These are phyloP conservation scores for Microthyrium microscopicum DNA, from an alignment of 2,329 filamentous ascomycete genomes.

Conservation along the genomic window DNA sequence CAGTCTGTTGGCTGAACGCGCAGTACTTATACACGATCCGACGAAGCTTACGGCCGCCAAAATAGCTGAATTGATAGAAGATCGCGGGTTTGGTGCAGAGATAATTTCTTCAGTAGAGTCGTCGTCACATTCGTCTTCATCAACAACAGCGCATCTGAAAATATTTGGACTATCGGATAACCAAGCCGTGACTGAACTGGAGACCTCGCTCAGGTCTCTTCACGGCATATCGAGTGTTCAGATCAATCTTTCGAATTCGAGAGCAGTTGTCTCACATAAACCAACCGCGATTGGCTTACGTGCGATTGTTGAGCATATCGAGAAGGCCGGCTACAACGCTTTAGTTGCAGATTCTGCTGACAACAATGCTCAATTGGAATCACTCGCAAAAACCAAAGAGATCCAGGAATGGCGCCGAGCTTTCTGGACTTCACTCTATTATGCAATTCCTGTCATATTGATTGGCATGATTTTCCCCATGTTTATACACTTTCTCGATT, in stretches of 20 bases:
- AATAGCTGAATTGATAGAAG: slow-evolving; percentile 72
- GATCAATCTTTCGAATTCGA: slow-evolving; percentile 56
- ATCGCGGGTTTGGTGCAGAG: slow-evolving; percentile 72
- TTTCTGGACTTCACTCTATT: slow-evolving; percentile 59
- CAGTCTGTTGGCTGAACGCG: slow-evolving; percentile 80
- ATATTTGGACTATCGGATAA: slow-evolving; percentile 65
- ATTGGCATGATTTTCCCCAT: slow-evolving; percentile 92
- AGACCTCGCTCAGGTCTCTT: slow-evolving; percentile 46
- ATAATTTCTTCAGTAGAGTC: slow-evolving; percentile 62
- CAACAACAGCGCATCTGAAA: slow-evolving; percentile 56
- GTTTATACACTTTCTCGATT: slow-evolving; percentile 58
- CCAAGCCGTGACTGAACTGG: slow-evolving; percentile 54
- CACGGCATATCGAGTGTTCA: slow-evolving; percentile 59
- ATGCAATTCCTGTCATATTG: slow-evolving; percentile 79
- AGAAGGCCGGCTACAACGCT: slow-evolving; percentile 73
- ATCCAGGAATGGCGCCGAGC: slow-evolving; percentile 83
- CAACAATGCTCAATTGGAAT: slow-evolving; percentile 92
- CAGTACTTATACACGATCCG: slow-evolving; percentile 71
- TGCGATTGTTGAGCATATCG: slow-evolving; percentile 64
- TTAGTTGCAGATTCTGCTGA: slow-evolving; percentile 82
- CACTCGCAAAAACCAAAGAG: slow-evolving; percentile 87
- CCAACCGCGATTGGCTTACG: slow-evolving; percentile 61
- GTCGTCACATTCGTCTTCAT: slow-evolving; percentile 34
- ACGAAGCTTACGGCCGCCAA: slow-evolving; percentile 52
- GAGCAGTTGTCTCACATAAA: slow-evolving; percentile 58